These are phyloP conservation scores for Penicillium roqueforti DNA, from an alignment of 495 filamentous ascomycete species.

Conservation along the genomic window DNA sequence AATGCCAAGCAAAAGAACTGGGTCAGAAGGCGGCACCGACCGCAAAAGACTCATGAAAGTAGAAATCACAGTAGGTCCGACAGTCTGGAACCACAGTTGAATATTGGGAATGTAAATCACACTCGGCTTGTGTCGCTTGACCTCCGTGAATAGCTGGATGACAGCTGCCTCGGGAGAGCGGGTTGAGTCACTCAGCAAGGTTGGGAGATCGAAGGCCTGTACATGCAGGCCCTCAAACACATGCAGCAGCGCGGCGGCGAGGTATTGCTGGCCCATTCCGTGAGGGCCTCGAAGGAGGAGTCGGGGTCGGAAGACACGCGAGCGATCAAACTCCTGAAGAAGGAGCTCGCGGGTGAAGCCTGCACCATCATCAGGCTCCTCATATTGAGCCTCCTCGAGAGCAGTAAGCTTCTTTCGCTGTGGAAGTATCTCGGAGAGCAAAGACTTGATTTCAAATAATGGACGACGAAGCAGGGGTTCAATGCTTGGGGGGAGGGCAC, in stretches of 20 bases:
- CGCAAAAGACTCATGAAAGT: conserved; percentile 76
- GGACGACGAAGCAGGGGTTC: conserved; percentile 77
- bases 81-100: conserved; percentile 75
- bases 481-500: conserved; percentile 68
- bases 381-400: conserved; percentile 88
- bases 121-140: conserved; percentile 89
- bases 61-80: conserved; percentile 62
- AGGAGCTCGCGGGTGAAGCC: conserved; percentile 82
- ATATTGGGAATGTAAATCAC: conserved; percentile 92
- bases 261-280: conserved; percentile 93
- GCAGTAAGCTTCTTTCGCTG: conserved; percentile 80
- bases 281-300: conserved; percentile 70
- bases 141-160: conserved; percentile 84
- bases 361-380: conserved; percentile 74
- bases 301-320: conserved; percentile 83
- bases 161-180: conserved; percentile 81
- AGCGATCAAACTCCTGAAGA: conserved; percentile 84
- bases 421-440: conserved; percentile 76
- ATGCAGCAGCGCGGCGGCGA: conserved; percentile 80
- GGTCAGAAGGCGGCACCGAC: conserved; percentile 78
- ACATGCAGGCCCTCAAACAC: conserved; percentile 91
- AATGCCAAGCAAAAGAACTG: conserved; percentile 79
- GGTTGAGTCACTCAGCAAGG: conserved; percentile 65
- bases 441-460: conserved; percentile 58
- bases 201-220: conserved; percentile 89